Base-by-base conservation (phyloP, 768 basidiomycete species). In the Suillus decipiens region DNA sequence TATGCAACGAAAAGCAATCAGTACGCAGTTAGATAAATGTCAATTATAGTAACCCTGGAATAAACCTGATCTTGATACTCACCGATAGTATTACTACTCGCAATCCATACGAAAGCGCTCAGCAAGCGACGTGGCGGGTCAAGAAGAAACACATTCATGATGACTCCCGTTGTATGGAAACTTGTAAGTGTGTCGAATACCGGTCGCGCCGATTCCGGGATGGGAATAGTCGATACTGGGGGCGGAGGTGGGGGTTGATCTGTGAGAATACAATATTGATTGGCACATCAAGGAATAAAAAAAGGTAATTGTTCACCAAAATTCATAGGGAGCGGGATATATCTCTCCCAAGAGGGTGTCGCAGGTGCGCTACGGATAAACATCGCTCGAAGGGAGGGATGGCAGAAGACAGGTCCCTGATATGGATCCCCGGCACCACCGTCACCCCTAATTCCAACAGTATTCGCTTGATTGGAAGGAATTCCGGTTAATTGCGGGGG, bases 81-180 rank as follows among this genome's bases (percentile, higher is more conserved):
- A 75, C 73, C 74, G 24, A 75, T 75, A 11, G 74, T 75, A 43
- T 76, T 75, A 34, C 73, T 76, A 22, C 75, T 77, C 19, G 85
- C 77, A 5, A 87, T 79, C 85, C 86, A 90, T n/a, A 90, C 83
- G 64, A 90, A 90, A 5, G 87, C 89, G 11, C 86, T 86, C 48
- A 90, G 70, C 22, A 90, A 74, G 47, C 86, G 77, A 51, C 80
- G 79, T 5, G 82, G 78, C 0, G 89, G 88, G 67, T 90, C 89
- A 34, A 91, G 80, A 28, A 91, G 78, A 69, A 90, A 91, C 31
- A 91, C 85, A 66, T 90, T 90, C 88, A 90, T 89, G 14, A 90
- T 89, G 14, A 87, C 83, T 4, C 89, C 89, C 0, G 80, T 79
- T 0, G 86, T 89, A 65, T 82, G 82, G 68, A 90, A 90, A 12